phyloP scores from a whole-genome alignment of 1,139 yeast genomes.

The Lodderomyces margitis region DNA sequence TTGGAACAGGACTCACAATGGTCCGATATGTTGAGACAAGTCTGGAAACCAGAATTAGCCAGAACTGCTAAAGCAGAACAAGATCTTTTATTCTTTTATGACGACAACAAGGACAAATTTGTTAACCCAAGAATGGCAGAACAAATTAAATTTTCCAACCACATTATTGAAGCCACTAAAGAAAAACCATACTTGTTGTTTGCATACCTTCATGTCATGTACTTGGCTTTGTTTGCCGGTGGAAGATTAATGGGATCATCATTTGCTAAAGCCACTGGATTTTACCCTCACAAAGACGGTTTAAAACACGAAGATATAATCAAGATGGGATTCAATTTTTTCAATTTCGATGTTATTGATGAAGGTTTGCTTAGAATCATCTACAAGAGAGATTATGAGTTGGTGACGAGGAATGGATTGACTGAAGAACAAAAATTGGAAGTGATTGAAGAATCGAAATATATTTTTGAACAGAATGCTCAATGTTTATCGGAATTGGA shows the following conservation, averaged over 20 bases:
- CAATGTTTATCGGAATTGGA: conserved; percentile 65
- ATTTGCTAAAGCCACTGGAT: conserved; percentile 62
- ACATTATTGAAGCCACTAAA: conserved; percentile 51
- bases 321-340: conserved; percentile 65
- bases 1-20: conserved; percentile 43
- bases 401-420: conserved; percentile 65
- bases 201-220: conserved; percentile 87
- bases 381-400: conserved; percentile 76
- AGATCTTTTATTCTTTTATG: conserved; percentile 69
- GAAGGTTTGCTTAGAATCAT: conserved; percentile 61
- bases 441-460: conserved; percentile 65
- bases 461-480: conserved; percentile 63
- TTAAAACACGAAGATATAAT: conserved; percentile 61
- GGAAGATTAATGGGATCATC: conserved; percentile 73
- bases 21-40: conserved; percentile 43
- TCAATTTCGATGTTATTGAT: conserved; percentile 68
- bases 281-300: conserved; percentile 73
- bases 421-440: conserved; percentile 70
- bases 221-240: conserved; percentile 84
- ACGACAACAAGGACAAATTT: conserved; percentile 54
- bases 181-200: conserved; percentile 69
- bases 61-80: conserved; percentile 56
- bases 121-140: conserved; percentile 54
- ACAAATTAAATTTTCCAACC: conserved; percentile 62
- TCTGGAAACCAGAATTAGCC: conserved; percentile 73